Conservation (phyloP, 2,329 filamentous ascomycete species). For the Aspergillus cejpii region DNA sequence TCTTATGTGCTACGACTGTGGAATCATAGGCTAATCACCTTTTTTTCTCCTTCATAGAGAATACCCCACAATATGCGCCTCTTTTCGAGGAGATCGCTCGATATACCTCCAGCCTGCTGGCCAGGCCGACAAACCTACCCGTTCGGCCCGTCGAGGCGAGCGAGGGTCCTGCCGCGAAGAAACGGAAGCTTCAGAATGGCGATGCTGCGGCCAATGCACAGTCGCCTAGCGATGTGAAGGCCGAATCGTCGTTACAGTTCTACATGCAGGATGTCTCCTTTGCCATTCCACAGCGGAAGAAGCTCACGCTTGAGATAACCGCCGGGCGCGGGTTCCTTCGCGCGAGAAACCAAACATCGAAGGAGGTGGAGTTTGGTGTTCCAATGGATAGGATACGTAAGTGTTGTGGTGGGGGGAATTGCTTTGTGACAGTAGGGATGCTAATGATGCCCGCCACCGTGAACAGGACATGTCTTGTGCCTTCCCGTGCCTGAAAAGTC, state of each 20-base stretch:
- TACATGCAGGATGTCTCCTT: conserved; percentile 54
- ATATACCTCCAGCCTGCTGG: conserved; percentile 38
- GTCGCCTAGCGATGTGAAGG: conserved; percentile 28
- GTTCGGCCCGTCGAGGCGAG: conserved; percentile 23
- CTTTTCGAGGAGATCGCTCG: conserved; percentile 47
- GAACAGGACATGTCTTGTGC: conserved; percentile 51
- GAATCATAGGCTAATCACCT: not conserved
- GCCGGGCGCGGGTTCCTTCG: conserved; percentile 40
- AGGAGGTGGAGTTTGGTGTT: conserved; percentile 50
- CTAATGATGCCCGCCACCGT: conserved; percentile 7
- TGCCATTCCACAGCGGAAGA: conserved; percentile 57
- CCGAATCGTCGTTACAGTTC: conserved; percentile 35
- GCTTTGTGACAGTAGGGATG: not conserved
- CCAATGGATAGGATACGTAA: conserved; percentile 45
- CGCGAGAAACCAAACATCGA: conserved; percentile 46
- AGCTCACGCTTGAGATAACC: conserved; percentile 55
- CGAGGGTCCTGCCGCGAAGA: conserved; percentile 41
- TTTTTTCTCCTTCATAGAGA: conserved; percentile 21
- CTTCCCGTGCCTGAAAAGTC: conserved; percentile 59
- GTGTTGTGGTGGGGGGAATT: conserved; percentile 12
- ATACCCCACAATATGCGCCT: conserved; percentile 33
- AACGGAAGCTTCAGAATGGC: conserved; percentile 45
- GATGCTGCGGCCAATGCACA: conserved; percentile 23
- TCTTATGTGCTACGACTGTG: not conserved
- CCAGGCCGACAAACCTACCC: conserved; percentile 24